Evolutionary conservation across 2,329 filamentous ascomycete species (phyloP).

Genomic region (Claviceps quebecensis): DNA sequence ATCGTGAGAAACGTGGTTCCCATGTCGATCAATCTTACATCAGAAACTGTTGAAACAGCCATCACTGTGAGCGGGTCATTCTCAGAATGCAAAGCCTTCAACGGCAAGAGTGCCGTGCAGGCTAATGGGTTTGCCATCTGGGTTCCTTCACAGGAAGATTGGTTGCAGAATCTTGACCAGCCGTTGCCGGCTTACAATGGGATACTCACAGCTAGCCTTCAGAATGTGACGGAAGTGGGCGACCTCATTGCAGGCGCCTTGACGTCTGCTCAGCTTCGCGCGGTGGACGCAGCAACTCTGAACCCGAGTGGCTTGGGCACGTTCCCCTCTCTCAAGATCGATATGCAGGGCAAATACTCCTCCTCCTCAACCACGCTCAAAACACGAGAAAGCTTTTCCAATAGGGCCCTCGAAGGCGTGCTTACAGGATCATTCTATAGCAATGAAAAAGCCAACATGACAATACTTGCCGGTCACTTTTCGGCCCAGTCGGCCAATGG

Average conservation of each 20-base stretch:
- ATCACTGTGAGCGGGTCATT: conserved; percentile 75
- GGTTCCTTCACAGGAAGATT: conserved; percentile 74
- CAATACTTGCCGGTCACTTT: conserved; percentile 81
- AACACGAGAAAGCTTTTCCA: conserved; percentile 32
- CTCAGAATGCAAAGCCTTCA: conserved; percentile 54
- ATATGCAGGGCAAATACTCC: conserved; percentile 14
- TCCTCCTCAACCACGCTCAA: conserved; percentile 16
- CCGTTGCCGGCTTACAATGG: conserved; percentile 56
- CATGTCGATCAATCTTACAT: conserved; percentile 64
- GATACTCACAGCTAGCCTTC: conserved; percentile 51
- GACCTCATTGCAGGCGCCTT: conserved; percentile 76
- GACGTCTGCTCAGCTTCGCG: conserved; percentile 57
- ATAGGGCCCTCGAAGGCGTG: conserved; percentile 47
- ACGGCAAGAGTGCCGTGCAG: conserved; percentile 41
- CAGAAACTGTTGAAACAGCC: conserved; percentile 52
- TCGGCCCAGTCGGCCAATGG: conserved; percentile 54
- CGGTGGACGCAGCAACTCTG: conserved; percentile 59
- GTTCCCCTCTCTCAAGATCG: conserved; percentile 43
- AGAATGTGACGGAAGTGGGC: conserved; percentile 47
- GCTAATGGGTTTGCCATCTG: conserved; percentile 76
- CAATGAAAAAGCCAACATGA: conserved; percentile 58
- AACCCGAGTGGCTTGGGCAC: conserved; percentile 35
- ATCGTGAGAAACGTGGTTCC: conserved; percentile 61
- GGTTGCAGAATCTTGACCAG: conserved; percentile 67
- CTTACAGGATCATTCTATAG: conserved; percentile 67